A percentile compares a stretch with the other conserved stretches of the same genome.
Conservation (phyloP, 139 green algal species). For the Mychonastes homosphaera region DNA sequence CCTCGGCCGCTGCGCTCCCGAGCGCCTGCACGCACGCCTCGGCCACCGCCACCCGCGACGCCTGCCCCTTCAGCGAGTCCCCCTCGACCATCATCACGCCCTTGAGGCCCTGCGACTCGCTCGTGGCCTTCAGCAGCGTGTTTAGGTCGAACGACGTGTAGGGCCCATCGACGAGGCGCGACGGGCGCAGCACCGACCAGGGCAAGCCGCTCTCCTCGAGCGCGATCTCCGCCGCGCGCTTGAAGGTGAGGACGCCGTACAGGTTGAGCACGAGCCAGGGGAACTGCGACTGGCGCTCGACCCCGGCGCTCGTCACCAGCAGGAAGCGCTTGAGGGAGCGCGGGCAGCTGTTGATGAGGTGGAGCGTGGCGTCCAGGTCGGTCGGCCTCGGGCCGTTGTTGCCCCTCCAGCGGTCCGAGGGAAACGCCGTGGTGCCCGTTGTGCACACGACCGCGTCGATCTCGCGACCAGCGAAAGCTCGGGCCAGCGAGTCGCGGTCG, state of each 20-base stretch:
- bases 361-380: constrained; percentile 55
- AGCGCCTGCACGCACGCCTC: constrained; percentile 66
- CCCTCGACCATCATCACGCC: constrained; percentile 37
- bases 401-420: constrained; percentile 68
- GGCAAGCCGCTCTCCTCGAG: constrained; percentile 61
- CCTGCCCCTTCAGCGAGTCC: constrained; percentile 58
- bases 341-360: constrained; percentile 55
- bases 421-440: constrained; percentile 85
- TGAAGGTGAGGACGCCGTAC: constrained; percentile 85
- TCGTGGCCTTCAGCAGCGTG: constrained; percentile 68
- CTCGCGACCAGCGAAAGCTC: constrained; percentile 24
- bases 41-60: constrained; percentile 62
- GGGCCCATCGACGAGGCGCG: constrained; percentile 87
- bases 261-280: constrained; percentile 81
- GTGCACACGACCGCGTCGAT: constrained; percentile 56
- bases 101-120: constrained; percentile 12
- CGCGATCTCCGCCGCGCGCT: constrained; percentile 61
- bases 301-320: constrained; percentile 73
- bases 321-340: constrained; percentile 68
- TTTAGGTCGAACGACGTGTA: constrained; percentile 98
- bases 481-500: constrained; percentile 16
- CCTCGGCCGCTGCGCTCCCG: constrained; percentile 20
- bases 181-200: constrained; percentile 85
- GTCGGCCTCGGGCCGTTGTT: constrained; percentile 72
- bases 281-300: constrained; percentile 56